Conservation (phyloP, 768 basidiomycete species). For the Leccinum disarticulatum region DNA sequence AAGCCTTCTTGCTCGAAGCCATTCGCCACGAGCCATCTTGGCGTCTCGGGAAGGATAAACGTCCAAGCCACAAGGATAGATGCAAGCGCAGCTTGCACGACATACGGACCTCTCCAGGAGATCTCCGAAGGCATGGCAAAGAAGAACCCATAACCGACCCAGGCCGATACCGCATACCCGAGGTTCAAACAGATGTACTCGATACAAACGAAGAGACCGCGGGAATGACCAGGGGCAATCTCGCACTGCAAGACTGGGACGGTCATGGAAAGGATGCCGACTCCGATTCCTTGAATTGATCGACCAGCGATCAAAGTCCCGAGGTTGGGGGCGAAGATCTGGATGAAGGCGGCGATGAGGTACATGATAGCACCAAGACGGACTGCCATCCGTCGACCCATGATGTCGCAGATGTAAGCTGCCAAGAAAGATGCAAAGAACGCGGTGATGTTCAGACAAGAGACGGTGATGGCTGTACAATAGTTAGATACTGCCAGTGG, state of each 20-base stretch:
- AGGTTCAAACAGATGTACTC: conserved; percentile 52
- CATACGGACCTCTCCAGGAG: conserved; percentile 58
- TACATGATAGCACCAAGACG: conserved; percentile 51
- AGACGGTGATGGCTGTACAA: conserved; percentile 45
- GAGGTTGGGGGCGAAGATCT: conserved; percentile 49
- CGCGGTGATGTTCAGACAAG: conserved; percentile 51
- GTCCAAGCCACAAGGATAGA: conserved; percentile 47
- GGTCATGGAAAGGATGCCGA: conserved; percentile 51
- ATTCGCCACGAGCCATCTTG: conserved; percentile 55
- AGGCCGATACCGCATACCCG: conserved; percentile 50
- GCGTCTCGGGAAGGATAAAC: conserved; percentile 50
- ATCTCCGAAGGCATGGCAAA: conserved; percentile 45
- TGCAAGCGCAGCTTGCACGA: conserved; percentile 52
- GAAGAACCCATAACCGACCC: conserved; percentile 52
- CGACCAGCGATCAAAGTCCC: conserved; percentile 41
- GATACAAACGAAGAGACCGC: conserved; percentile 54
- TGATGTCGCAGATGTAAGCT: conserved; percentile 49
- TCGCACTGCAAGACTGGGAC: conserved; percentile 51
- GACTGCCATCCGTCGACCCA: conserved; percentile 52
- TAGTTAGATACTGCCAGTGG: background rate
- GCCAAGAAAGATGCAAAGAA: conserved; percentile 44
- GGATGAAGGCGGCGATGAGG: conserved; percentile 48
- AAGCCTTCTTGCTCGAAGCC: conserved; percentile 51
- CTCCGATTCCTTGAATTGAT: conserved; percentile 48
- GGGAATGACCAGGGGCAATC: conserved; percentile 46